Conservation (phyloP, 495 filamentous ascomycete species). For the Glonium stellatum region DNA sequence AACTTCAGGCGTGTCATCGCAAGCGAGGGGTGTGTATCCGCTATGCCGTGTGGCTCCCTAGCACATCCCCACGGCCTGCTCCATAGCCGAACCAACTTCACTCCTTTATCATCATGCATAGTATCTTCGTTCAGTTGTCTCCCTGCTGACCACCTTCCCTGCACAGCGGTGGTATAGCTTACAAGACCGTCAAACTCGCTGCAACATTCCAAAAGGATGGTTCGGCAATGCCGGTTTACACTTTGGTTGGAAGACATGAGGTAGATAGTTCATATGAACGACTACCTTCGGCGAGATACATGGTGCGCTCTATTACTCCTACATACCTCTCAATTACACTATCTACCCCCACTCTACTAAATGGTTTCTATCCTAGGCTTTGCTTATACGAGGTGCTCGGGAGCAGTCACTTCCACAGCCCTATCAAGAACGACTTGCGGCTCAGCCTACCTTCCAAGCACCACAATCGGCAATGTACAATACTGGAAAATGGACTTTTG, state of each 20-base stretch:
- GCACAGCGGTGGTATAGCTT: conserved; percentile 3
- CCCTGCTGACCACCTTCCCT: background rate
- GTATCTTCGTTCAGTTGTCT: background rate
- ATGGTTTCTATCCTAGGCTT: background rate
- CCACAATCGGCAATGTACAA: background rate
- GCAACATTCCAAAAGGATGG: background rate
- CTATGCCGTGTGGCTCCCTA: background rate
- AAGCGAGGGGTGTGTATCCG: conserved; percentile 9
- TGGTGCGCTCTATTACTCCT: background rate
- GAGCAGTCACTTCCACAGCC: background rate
- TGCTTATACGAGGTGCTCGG: background rate
- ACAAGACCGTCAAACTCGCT: background rate
- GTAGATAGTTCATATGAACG: conserved; percentile 1
- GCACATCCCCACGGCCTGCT: background rate
- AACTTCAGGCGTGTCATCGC: conserved; percentile 6
- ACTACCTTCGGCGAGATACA: background rate
- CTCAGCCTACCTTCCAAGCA: background rate
- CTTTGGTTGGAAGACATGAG: background rate
- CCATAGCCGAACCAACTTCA: background rate
- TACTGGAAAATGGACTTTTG: conserved; percentile 5
- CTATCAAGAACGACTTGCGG: background rate
- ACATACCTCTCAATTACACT: background rate
- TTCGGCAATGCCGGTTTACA: background rate
- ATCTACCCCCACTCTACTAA: background rate
- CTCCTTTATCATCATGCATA: background rate